Evolutionary conservation across 2,329 filamentous ascomycete genomes (phyloP).

Genomic region (Ascochyta fabae): DNA sequence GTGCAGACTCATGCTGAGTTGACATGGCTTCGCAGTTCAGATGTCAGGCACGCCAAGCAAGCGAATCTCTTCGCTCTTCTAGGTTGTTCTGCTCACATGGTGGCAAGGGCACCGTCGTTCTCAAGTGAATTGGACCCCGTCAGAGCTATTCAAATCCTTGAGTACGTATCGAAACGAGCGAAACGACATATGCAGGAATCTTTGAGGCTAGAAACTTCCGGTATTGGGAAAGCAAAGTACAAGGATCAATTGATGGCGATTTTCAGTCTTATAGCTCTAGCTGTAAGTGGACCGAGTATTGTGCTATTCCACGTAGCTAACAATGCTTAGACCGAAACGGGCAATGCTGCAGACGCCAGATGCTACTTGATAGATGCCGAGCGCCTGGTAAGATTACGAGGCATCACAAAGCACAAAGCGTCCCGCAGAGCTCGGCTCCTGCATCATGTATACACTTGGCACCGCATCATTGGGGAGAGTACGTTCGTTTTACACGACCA

Average conservation of each 20-base stretch:
- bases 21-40: conserved; percentile 15
- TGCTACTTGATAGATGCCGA: conserved; percentile 54
- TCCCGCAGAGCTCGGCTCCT: conserved; percentile 53
- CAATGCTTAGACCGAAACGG: conserved; percentile 16
- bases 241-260: conserved; percentile 28
- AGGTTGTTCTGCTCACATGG: conserved; percentile 19
- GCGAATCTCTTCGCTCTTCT: conserved; percentile 22
- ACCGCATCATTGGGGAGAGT: conserved; percentile 27
- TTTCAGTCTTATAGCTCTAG: conserved; percentile 22
- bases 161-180: conserved; percentile 13
- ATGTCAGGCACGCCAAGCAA: conserved; percentile 21
- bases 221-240: conserved; percentile 23
- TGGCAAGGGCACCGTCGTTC: neutral
- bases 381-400: conserved; percentile 50
- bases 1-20: conserved; percentile 22
- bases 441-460: conserved; percentile 44
- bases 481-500: conserved; percentile 44
- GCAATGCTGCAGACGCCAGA: conserved; percentile 39
- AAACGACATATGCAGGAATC: conserved; percentile 26
- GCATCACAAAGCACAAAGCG: conserved; percentile 47
- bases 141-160: conserved; percentile 12
- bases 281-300: conserved; percentile 10
- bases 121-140: conserved; percentile 1
- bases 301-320: neutral
- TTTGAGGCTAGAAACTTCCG: conserved; percentile 17